Percentiles rank a stretch among this genome's conserved stretches.
phyloP scores from a whole-genome alignment of 2,329 filamentous ascomycete species.

The Trichoderma arundinaceum region DNA sequence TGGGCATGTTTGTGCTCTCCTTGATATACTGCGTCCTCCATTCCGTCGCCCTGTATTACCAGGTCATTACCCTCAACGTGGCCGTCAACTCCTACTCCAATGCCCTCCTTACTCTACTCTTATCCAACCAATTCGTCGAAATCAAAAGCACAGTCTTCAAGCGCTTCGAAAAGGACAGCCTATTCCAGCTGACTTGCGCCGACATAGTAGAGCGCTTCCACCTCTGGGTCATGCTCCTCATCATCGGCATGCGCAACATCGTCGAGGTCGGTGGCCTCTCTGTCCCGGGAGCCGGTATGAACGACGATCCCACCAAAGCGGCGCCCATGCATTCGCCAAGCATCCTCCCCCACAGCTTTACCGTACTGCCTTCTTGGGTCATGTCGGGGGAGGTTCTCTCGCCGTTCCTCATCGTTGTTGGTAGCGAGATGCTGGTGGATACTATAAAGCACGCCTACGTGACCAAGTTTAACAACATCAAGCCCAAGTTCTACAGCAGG shows the following conservation, averaged over 20 bases:
- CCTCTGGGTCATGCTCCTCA: conserved; percentile 94
- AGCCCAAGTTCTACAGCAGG: conserved; percentile 84
- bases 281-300: conserved; percentile 55
- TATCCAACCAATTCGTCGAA: conserved; percentile 98
- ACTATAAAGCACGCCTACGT: conserved; percentile 98
- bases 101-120: conserved; percentile 84
- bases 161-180: conserved; percentile 96
- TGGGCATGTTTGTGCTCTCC: conserved; percentile 89
- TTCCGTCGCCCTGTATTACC: conserved; percentile 88
- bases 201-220: conserved; percentile 98
- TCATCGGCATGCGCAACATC: conserved; percentile 94
- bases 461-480: conserved; percentile 97
- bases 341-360: conserved; percentile 89
- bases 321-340: conserved; percentile 70
- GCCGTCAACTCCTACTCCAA: conserved; percentile 99
- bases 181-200: conserved; percentile 95
- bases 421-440: conserved; percentile 95
- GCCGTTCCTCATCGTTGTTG: conserved; percentile 91
- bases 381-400: conserved; percentile 84
- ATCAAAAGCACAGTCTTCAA: conserved; percentile 99
- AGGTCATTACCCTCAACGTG: conserved; percentile 96
- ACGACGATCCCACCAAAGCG: conserved; percentile 58
- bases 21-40: conserved; percentile 88
- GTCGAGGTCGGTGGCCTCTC: conserved; percentile 91
- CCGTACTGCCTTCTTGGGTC: conserved; percentile 79